phyloP scores from a whole-genome alignment of 331 rosid species.

The Stylosanthes scabra region DNA sequence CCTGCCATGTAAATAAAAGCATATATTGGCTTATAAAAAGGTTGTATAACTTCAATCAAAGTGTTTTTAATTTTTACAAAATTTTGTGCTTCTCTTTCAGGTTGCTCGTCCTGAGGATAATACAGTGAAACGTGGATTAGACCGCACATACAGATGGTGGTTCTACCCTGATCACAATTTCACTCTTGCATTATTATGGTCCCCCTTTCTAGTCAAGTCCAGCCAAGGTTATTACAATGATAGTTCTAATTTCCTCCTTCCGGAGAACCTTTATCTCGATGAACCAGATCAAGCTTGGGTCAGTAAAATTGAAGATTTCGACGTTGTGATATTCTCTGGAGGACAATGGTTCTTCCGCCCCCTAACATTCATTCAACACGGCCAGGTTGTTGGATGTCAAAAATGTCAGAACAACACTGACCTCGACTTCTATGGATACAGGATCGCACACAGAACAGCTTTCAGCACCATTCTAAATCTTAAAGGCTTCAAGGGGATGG shows the following conservation, averaged over 20 bases:
- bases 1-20: no score
- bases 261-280: slow-evolving; percentile 63
- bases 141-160: slow-evolving; percentile 52
- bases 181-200: slow-evolving; percentile 65
- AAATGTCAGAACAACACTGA: slow-evolving; percentile 49
- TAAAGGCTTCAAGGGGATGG: slow-evolving; percentile 63
- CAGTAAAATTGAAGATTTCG: slow-evolving; percentile 48
- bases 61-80: no score
- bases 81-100: no score
- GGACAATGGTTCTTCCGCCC: slow-evolving; percentile 91
- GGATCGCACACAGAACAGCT: slow-evolving; percentile 58
- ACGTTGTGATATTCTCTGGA: slow-evolving; percentile 68
- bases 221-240: slow-evolving; percentile 47
- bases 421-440: slow-evolving; percentile 52
- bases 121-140: slow-evolving; percentile 39
- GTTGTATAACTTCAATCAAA: no score
- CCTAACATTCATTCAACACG: slow-evolving; percentile 49
- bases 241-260: slow-evolving; percentile 38
- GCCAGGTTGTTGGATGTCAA: slow-evolving; percentile 57
- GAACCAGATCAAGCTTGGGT: slow-evolving; percentile 62
- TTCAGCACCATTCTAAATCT: slow-evolving; percentile 48
- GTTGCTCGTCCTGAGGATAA: slow-evolving; percentile 62
- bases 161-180: slow-evolving; percentile 64
- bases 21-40: no score
- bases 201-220: slow-evolving; percentile 64